Base-by-base conservation (phyloP, 768 basidiomycete genomes). In the Mycena leptocephala region DNA sequence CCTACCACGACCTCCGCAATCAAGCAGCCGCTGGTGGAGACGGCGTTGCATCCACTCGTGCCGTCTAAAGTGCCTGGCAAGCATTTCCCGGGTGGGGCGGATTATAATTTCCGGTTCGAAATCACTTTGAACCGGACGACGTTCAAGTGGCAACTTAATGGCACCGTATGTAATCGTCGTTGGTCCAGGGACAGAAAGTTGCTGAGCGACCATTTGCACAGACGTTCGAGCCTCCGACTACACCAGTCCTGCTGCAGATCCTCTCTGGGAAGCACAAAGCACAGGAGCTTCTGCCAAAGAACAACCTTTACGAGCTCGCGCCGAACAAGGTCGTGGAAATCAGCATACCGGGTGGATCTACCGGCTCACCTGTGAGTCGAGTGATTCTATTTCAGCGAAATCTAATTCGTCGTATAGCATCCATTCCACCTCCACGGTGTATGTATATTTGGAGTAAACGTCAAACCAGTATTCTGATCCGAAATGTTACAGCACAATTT, bases 241-340 rank as follows among this genome's bases (percentile, higher is more conserved):
- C 28, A 28, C 66, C 26, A 13, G 67, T 75, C 7, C 35, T 75
- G 10, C 59, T 75, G 5, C 74, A 75, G 48, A 75, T 75, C 22
- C 46, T 85, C 24, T 85, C 82, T 39, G 86, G 86, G 6, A 79
- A 76, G 43, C 79, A 79, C 37, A 68, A 76, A 20, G 78, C 85
- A 0, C 75, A 81, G 30, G 79, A 79, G 10, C 76, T 87, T 22
- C 75, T 81, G 5, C 70, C 80, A 2, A 67, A 78, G n/a, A 81
- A 82, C 22, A 77, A 81, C 43, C 16, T 75, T 4, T 63, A 53
- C 39, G 58, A 32, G 41, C 74, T 75, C 10, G 24, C 30, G 66
- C 51, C 59, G 18, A 75, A 68, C 24, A 64, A 72, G 28, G 37
- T 33, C 20, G 16, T 72, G 5, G 71, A 72, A 37, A 13, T 72